phyloP scores from a whole-genome alignment of 371 early-diverging fungal species.

The Gilbertella persicaria region DNA sequence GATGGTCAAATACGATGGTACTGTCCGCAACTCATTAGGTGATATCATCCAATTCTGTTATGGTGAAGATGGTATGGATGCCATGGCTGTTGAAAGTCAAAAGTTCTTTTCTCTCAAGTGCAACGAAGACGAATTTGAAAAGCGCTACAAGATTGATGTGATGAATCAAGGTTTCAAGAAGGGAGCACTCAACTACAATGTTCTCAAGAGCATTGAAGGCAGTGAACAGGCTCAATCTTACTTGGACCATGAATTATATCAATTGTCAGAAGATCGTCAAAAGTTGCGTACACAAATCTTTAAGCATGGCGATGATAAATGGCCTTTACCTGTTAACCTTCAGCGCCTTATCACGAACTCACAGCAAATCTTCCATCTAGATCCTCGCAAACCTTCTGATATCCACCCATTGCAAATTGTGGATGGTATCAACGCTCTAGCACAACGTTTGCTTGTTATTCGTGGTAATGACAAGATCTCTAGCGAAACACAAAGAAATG shows the following conservation, averaged over 20 bases:
- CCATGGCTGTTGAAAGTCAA: constrained; percentile 89
- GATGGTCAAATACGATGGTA: constrained; percentile 97
- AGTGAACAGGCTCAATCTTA: constrained; percentile 68
- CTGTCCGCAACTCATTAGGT: constrained; percentile 95
- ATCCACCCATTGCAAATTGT: constrained; percentile 86
- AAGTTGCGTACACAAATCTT: constrained; percentile 80
- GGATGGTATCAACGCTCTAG: constrained; percentile 69
- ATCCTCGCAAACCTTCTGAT: constrained; percentile 79
- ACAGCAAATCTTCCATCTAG: constrained; percentile 85
- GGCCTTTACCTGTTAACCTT: constrained; percentile 94
- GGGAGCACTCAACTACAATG: constrained; percentile 65
- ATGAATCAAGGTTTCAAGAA: constrained; percentile 65
- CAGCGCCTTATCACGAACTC: constrained; percentile 91
- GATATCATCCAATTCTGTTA: constrained; percentile 96
- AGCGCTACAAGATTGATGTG: constrained; percentile 81
- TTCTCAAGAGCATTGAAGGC: constrained; percentile 68
- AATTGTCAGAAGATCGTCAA: constrained; percentile 75
- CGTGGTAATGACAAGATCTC: constrained; percentile 88
- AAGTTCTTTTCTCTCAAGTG: constrained; percentile 70
- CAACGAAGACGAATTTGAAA: constrained; percentile 72
- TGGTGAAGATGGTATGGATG: constrained; percentile 99
- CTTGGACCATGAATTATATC: constrained; percentile 83
- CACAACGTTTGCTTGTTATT: constrained; percentile 78
- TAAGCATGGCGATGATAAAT: constrained; percentile 70
- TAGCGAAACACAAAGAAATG: constrained; percentile 88